Percentiles rank a stretch among this genome's conserved stretches.
These are phyloP conservation scores for Tricharina praecox DNA, from an alignment of 495 filamentous ascomycete species.

Conservation along the genomic window DNA sequence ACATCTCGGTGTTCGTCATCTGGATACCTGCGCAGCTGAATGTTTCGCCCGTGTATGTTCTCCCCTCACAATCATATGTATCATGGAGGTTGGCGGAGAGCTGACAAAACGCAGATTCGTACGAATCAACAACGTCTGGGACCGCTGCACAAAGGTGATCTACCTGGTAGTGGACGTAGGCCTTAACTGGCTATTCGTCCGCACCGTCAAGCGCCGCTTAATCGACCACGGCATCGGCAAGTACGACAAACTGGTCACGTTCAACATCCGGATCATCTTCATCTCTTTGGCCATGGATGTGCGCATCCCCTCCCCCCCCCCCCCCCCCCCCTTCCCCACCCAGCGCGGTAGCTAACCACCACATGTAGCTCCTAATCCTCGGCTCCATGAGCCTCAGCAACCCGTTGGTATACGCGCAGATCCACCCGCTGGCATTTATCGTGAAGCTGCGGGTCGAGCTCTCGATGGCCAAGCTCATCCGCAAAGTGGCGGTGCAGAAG, in stretches of 20 bases:
- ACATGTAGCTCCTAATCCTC: constrained; percentile 12
- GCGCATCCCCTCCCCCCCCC: background rate
- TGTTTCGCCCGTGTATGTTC: constrained; percentile 22
- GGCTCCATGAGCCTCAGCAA: constrained; percentile 20
- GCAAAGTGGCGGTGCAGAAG: constrained; percentile 18
- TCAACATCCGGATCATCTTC: constrained; percentile 36
- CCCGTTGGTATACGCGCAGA: constrained; percentile 33
- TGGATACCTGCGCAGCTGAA: constrained; percentile 34
- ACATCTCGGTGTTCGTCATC: constrained; percentile 34
- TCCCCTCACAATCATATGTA: background rate
- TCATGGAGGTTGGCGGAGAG: background rate
- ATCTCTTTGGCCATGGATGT: constrained; percentile 37
- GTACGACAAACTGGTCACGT: constrained; percentile 34
- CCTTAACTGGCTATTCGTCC: constrained; percentile 37
- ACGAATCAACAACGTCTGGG: constrained; percentile 35
- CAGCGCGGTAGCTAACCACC: no score
- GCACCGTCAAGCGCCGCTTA: constrained; percentile 31
- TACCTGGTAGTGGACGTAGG: constrained; percentile 32
- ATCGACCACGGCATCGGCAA: constrained; percentile 34
- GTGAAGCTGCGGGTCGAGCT: constrained; percentile 41
- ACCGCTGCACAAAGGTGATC: constrained; percentile 34
- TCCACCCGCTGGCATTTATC: constrained; percentile 37
- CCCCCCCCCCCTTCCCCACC: background rate
- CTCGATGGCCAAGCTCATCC: constrained; percentile 36
- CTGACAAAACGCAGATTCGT: constrained; percentile 23